phyloP scores from a whole-genome alignment of 2,329 filamentous ascomycete genomes.

The Diplodia sapinea region DNA sequence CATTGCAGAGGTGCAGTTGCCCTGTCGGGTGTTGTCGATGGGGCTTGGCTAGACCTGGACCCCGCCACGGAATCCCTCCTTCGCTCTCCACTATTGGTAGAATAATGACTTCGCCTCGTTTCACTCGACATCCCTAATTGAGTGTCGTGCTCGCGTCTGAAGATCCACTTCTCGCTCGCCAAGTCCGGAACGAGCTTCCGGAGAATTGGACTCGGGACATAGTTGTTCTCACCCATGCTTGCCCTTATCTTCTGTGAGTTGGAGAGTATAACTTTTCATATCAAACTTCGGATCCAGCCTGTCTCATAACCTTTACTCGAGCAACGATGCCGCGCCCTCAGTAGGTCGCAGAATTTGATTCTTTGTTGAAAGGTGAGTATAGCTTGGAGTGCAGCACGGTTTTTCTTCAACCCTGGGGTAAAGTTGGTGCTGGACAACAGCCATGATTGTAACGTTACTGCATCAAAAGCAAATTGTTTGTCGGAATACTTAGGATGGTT shows the following conservation, averaged over 20 bases:
- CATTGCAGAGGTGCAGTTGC: conserved; percentile 6
- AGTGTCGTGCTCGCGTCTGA: background rate
- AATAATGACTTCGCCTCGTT: background rate
- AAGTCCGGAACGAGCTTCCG: background rate
- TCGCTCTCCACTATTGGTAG: background rate
- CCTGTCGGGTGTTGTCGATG: background rate
- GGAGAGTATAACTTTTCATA: background rate
- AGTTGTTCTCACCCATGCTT: background rate
- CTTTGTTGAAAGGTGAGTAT: no score
- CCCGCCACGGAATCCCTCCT: background rate
- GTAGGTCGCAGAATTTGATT: no score
- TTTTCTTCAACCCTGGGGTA: no score
- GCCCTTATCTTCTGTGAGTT: background rate
- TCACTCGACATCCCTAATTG: background rate
- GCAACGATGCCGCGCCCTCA: no score
- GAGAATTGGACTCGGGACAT: background rate
- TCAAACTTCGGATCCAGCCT: background rate
- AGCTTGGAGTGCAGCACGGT: no score
- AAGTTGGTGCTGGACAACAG: no score
- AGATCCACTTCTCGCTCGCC: background rate
- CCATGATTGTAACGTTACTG: background rate
- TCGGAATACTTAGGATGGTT: background rate
- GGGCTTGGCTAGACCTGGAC: conserved; percentile 4
- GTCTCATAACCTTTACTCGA: no score
- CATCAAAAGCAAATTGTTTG: background rate